These are phyloP conservation scores for Lachnum nothofagi DNA, from an alignment of 2,329 filamentous ascomycete genomes.

Conservation along the genomic window DNA sequence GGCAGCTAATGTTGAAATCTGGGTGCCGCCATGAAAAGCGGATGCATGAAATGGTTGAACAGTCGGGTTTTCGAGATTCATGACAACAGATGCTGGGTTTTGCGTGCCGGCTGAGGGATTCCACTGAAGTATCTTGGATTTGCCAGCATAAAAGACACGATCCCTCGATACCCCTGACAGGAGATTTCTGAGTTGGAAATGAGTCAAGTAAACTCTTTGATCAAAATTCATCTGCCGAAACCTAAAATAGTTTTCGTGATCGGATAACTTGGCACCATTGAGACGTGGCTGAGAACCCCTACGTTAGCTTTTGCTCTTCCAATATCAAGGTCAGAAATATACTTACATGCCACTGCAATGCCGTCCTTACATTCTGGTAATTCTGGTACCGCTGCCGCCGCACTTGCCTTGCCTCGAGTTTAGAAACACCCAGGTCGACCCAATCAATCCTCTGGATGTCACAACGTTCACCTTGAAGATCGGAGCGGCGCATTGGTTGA, in stretches of 20 bases:
- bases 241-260: slow-evolving; percentile 45
- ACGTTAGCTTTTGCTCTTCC: background rate
- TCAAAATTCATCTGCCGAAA: slow-evolving; percentile 55
- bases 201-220: slow-evolving; percentile 50
- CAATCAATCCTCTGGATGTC: slow-evolving; percentile 60
- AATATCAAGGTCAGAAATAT: background rate
- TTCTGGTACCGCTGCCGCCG: slow-evolving; percentile 50
- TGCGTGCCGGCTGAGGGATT: slow-evolving; percentile 45
- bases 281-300: slow-evolving; percentile 14
- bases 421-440: slow-evolving; percentile 47
- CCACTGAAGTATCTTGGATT: slow-evolving; percentile 45
- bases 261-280: slow-evolving; percentile 15
- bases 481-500: slow-evolving; percentile 34
- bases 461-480: slow-evolving; percentile 51
- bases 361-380: slow-evolving; percentile 49
- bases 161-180: slow-evolving; percentile 52
- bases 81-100: slow-evolving; percentile 13
- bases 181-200: slow-evolving; percentile 62
- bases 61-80: slow-evolving; percentile 28
- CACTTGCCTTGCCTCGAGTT: slow-evolving; percentile 44
- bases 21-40: slow-evolving; percentile 18
- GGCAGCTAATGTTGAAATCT: slow-evolving; percentile 33
- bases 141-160: slow-evolving; percentile 53
- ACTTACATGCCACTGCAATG: slow-evolving; percentile 47
- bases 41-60: slow-evolving; percentile 22